A percentile compares a stretch with the other conserved stretches of the same genome.
These are phyloP conservation scores for Lecanosticta acicola DNA, from an alignment of 2,329 filamentous ascomycete genomes.

Conservation along the genomic window DNA sequence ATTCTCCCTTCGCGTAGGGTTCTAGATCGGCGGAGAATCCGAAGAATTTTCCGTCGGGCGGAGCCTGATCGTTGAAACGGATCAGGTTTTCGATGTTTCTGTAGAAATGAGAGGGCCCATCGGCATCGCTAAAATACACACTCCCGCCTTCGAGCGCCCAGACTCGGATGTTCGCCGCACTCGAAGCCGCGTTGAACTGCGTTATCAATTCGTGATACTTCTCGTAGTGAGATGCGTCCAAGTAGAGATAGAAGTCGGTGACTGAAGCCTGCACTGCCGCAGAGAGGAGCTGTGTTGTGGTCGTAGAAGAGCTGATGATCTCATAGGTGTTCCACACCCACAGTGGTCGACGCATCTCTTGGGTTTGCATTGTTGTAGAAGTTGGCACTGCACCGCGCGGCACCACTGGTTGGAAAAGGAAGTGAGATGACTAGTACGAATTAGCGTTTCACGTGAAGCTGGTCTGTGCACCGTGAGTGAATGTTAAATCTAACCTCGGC, in stretches of 20 bases:
- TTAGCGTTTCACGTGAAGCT: no score
- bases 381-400: no score
- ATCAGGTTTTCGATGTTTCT: neutral
- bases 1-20: neutral
- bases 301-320: neutral
- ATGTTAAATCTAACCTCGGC: no score
- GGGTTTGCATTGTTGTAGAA: no score
- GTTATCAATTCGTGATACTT: neutral
- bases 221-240: constrained; percentile 1
- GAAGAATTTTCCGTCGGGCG: neutral
- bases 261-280: neutral
- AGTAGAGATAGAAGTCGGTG: constrained; percentile 2
- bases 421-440: no score
- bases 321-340: neutral
- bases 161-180: neutral
- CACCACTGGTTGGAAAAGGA: no score
- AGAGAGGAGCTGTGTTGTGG: neutral
- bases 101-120: constrained; percentile 1
- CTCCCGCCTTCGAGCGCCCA: constrained; percentile 3
- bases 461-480: no score
- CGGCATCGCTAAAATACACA: constrained; percentile 1
- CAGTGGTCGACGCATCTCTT: no score
- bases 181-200: neutral
- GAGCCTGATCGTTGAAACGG: neutral
- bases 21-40: constrained; percentile 3